Base-by-base conservation (phyloP, 1,139 yeast species). In the Scheffersomyces segobiensis region DNA sequence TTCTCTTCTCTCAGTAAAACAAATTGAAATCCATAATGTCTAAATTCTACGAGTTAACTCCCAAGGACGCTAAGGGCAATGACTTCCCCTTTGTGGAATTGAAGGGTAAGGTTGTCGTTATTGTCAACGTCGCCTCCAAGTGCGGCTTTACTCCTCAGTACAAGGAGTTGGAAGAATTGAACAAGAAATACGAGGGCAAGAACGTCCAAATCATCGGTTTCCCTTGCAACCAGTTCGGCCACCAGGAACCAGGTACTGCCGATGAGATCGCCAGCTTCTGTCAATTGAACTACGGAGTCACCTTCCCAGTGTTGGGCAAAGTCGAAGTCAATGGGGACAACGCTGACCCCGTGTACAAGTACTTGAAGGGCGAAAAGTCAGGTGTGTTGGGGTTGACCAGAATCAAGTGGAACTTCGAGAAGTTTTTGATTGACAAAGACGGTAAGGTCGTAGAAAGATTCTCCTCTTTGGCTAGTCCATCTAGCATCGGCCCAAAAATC, bases 91-190 rank as follows among this genome's bases (percentile, higher is more conserved):
- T 95, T 71, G 69, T 77, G 50, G 82, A 89, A 64, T 79, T 93
- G 61, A 84, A 91, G 74, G 98, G 97, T 52, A 92, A 95, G 73
- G 97, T 91, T 54, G 98, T 95, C 21, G 76, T 95, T 55, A 84
- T 95, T 65, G 97, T 95, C 65, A 95, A 95, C 73, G 98, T 97
- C 50, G 95, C 98, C 64, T 91, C 93, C 72, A 93, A 91, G 79
- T 91, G 95, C 60, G 91, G 91, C 67, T 89, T 91, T 67, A 89
- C 92, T 61, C 98, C 96, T 71, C 96, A 93, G 78, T 81, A 81
- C 68, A 75, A 75, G 68, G 98, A 88, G 62, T 83, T 95, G 60
- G 97, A 95, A 78, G 89, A 83, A 64, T 79, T 95, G 62, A 88
- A 93, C 82, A 81, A 90, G 69, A 87, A 90, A 73, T 91, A 89